A percentile compares a stretch with the other conserved stretches of the same genome.
These are phyloP conservation scores for Talaromyces atroroseus DNA, from an alignment of 2,329 filamentous ascomycete genomes.

Conservation along the genomic window DNA sequence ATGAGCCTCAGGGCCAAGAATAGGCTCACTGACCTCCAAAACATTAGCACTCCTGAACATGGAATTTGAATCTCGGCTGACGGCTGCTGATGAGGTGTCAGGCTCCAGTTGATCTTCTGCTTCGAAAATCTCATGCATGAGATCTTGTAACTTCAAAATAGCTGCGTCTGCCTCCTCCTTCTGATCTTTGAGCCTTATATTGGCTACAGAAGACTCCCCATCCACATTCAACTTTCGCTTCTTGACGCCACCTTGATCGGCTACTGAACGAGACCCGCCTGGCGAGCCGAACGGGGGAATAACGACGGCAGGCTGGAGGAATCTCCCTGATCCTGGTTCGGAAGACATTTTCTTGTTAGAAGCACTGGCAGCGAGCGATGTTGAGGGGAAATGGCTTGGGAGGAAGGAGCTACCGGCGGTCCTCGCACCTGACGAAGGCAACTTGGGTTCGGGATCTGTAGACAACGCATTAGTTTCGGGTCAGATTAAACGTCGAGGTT, in stretches of 20 bases:
- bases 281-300: slow-evolving; percentile 43
- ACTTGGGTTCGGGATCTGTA: slow-evolving; percentile 27
- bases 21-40: slow-evolving; percentile 32
- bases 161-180: slow-evolving; percentile 73
- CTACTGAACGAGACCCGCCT: slow-evolving; percentile 35
- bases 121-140: slow-evolving; percentile 68
- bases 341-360: slow-evolving; percentile 19
- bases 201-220: slow-evolving; percentile 53
- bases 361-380: slow-evolving; percentile 35
- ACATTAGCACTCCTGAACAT: slow-evolving; percentile 44
- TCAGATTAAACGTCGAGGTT: neutral
- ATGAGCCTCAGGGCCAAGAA: slow-evolving; percentile 63
- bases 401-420: slow-evolving; percentile 15
- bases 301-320: slow-evolving; percentile 41
- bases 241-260: slow-evolving; percentile 28
- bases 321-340: slow-evolving; percentile 7
- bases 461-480: neutral
- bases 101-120: slow-evolving; percentile 65
- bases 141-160: slow-evolving; percentile 62
- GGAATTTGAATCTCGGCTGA: slow-evolving; percentile 43
- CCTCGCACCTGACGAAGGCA: slow-evolving; percentile 14
- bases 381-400: neutral
- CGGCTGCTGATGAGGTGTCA: slow-evolving; percentile 42
- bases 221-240: slow-evolving; percentile 51
- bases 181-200: slow-evolving; percentile 64